phyloP scores from a whole-genome alignment of 768 basidiomycete genomes.

The Xerocomus potaroensis region DNA sequence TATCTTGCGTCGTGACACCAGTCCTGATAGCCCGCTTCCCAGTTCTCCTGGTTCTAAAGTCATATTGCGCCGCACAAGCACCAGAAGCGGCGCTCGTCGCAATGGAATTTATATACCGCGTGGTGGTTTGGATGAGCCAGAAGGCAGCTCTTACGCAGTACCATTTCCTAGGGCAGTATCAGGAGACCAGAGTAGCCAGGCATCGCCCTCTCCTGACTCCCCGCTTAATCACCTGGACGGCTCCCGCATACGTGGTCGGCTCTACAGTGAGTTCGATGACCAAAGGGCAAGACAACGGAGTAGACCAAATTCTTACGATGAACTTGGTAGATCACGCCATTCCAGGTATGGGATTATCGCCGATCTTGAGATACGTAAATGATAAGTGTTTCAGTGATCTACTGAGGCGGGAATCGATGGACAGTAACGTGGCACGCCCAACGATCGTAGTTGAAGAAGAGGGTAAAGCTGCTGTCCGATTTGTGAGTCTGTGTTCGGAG shows the following conservation, averaged over 20 bases:
- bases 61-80: constrained; percentile 55
- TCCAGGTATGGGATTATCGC: constrained; percentile 74
- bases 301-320: constrained; percentile 68
- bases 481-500: constrained; percentile 50
- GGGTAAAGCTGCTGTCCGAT: constrained; percentile 74
- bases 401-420: constrained; percentile 55
- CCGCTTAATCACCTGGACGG: constrained; percentile 30
- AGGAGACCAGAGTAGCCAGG: constrained; percentile 39
- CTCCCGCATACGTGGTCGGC: constrained; percentile 51
- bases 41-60: constrained; percentile 37
- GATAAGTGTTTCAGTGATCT: constrained; percentile 65
- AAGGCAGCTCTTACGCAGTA: constrained; percentile 40
- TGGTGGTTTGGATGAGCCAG: constrained; percentile 32
- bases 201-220: constrained; percentile 38
- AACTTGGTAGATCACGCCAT: constrained; percentile 50
- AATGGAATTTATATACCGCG: constrained; percentile 47
- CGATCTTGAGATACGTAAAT: constrained; percentile 49
- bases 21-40: constrained; percentile 49
- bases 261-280: constrained; percentile 72
- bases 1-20: constrained; percentile 47
- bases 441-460: constrained; percentile 76
- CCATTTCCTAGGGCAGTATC: constrained; percentile 66
- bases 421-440: constrained; percentile 60
- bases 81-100: constrained; percentile 44
- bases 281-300: constrained; percentile 46